These are phyloP conservation scores for Potentilla sterilis DNA, from an alignment of 306 rosid genomes.

Conservation along the genomic window DNA sequence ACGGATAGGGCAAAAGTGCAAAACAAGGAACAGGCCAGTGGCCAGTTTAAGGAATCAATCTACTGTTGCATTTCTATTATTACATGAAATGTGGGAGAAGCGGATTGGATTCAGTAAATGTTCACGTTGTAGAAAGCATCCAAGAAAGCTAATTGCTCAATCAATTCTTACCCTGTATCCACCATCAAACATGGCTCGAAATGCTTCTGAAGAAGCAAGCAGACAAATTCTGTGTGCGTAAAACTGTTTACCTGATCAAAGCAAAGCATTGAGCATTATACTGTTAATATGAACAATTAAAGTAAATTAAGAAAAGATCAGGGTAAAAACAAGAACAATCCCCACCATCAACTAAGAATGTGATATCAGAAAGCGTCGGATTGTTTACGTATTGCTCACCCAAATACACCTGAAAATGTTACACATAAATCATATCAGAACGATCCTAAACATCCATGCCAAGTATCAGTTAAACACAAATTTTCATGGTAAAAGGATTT, in stretches of 20 bases:
- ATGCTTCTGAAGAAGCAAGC: slow-evolving; percentile 41
- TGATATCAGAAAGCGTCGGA: slow-evolving; percentile 66
- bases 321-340: slow-evolving; percentile 12
- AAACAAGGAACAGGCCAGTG: not conserved
- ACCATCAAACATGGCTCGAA: slow-evolving; percentile 36
- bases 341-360: slow-evolving; percentile 80
- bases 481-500: not conserved
- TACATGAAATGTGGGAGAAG: not conserved
- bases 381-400: slow-evolving; percentile 70
- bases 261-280: not conserved
- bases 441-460: not conserved
- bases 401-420: slow-evolving; percentile 64
- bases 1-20: not conserved
- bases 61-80: not conserved
- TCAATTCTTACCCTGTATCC: slow-evolving; percentile 30
- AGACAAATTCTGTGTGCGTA: slow-evolving; percentile 38
- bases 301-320: not conserved
- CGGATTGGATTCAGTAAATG: not conserved
- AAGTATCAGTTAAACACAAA: not conserved
- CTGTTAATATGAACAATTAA: not conserved
- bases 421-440: not conserved
- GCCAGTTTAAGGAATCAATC: not conserved
- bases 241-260: slow-evolving; percentile 29
- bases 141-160: not conserved
- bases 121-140: not conserved